Evolutionary conservation across 257 asterid species (phyloP).

Genomic region (Petunia axillaris): DNA sequence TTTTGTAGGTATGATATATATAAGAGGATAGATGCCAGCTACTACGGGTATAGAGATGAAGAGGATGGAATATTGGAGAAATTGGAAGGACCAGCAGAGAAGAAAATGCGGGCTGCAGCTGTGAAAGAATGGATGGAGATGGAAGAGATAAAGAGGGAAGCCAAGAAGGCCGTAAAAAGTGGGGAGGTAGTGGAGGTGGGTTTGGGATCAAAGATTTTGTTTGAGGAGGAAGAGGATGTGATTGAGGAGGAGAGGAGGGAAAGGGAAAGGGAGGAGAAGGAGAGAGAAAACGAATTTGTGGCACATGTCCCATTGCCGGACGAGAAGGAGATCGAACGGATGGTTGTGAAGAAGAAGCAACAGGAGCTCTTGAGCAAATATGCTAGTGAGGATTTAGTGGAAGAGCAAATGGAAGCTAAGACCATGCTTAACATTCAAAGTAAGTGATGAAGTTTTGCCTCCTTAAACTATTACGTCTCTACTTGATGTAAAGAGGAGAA

Average conservation of each 20-base stretch:
- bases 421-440: conserved; percentile 77
- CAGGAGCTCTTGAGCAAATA: conserved; percentile 82
- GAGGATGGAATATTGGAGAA: conserved; percentile 87
- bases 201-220: conserved; percentile 66
- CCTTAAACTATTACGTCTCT: conserved; percentile 1
- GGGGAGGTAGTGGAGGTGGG: conserved; percentile 93
- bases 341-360: conserved; percentile 88
- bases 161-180: conserved; percentile 83
- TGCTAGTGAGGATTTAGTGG: conserved; percentile 73
- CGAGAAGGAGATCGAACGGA: conserved; percentile 82
- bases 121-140: conserved; percentile 74
- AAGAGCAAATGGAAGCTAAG: conserved; percentile 74
- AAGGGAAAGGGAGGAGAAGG: conserved; percentile 66
- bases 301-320: conserved; percentile 95
- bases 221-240: conserved; percentile 92
- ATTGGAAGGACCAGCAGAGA: conserved; percentile 83
- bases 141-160: conserved; percentile 87
- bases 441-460: conserved; percentile 39
- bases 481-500: conserved; percentile 14
- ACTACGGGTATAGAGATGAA: conserved; percentile 93
- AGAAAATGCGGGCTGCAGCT: conserved; percentile 72
- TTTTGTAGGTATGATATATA: conserved; percentile 86
- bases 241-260: conserved; percentile 84
- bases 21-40: conserved; percentile 92
- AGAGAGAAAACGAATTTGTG: conserved; percentile 72